phyloP scores from a whole-genome alignment of 768 basidiomycete genomes.

The Cystobasidium tubakii region DNA sequence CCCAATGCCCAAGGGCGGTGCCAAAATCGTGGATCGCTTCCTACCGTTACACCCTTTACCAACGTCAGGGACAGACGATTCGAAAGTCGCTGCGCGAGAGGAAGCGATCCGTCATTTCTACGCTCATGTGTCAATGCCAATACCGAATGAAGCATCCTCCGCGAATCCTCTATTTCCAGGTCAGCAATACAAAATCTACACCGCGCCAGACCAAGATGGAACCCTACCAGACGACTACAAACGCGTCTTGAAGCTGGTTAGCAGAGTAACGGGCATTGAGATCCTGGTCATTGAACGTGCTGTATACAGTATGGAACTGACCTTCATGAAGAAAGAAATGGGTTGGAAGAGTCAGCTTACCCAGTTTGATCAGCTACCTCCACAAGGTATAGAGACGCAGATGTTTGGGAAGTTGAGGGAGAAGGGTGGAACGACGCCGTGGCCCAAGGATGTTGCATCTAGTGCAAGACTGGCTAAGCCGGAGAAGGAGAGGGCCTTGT shows the following conservation, averaged over 20 bases:
- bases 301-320: not conserved
- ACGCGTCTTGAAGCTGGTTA: slow-evolving; percentile 1
- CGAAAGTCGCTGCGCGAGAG: not conserved
- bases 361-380: not conserved
- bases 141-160: slow-evolving; percentile 22
- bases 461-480: not conserved
- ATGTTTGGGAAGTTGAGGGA: slow-evolving; percentile 5
- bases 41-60: slow-evolving; percentile 12
- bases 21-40: not conserved
- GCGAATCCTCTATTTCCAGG: slow-evolving; percentile 24
- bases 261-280: not conserved
- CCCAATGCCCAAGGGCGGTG: not conserved
- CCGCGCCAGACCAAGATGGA: slow-evolving; percentile 8
- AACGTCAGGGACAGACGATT: not conserved
- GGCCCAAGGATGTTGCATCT: not conserved
- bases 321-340: not conserved
- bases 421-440: not conserved
- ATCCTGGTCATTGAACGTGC: not conserved
- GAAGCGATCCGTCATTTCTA: slow-evolving; percentile 17
- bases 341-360: not conserved
- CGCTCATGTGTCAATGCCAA: slow-evolving; percentile 4
- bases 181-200: slow-evolving; percentile 18
- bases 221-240: not conserved
- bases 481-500: not conserved
- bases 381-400: not conserved